A percentile compares a stretch with the other conserved stretches of the same genome.
Conservation (phyloP, 1,284 basidiomycete species). For the Neolentinus lepideus region DNA sequence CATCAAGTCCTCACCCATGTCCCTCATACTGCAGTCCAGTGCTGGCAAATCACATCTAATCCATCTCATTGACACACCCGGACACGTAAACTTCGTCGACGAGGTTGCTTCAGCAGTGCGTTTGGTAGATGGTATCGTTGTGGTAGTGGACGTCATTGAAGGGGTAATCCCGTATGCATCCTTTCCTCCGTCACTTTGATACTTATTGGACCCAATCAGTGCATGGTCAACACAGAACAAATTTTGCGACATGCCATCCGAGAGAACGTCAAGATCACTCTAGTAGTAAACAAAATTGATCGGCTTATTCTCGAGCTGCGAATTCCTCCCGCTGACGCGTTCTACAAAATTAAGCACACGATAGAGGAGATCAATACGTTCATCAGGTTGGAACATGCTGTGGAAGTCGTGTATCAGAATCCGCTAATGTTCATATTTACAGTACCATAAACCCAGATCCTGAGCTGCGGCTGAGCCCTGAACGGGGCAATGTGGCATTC, state of each 20-base stretch:
- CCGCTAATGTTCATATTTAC: too few species aligned
- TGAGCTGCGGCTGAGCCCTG: conserved; percentile 83
- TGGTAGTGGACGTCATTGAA: conserved; percentile 95
- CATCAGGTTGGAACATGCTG: conserved; percentile 58
- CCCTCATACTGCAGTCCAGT: conserved; percentile 83
- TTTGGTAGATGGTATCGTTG: conserved; percentile 87
- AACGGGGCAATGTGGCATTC: conserved; percentile 95
- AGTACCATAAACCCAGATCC: conserved; percentile 89
- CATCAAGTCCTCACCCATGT: conserved; percentile 96
- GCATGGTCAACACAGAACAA: conserved; percentile 87
- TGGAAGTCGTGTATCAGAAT: too few species aligned
- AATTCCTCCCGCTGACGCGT: conserved; percentile 93
- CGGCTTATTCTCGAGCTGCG: conserved; percentile 94
- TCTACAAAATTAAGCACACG: conserved; percentile 98
- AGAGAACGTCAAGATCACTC: conserved; percentile 85
- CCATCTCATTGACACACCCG: conserved; percentile 96
- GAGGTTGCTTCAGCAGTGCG: conserved; percentile 89
- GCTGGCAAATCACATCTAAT: conserved; percentile 89
- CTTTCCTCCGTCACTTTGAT: conserved; percentile 7
- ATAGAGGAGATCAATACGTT: conserved; percentile 98
- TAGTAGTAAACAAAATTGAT: conserved; percentile 98
- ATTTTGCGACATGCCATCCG: conserved; percentile 84
- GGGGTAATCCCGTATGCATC: conserved; percentile 50
- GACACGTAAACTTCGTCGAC: conserved; percentile 97
- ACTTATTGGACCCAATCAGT: conserved; percentile 29